phyloP scores from a whole-genome alignment of 2,329 filamentous ascomycete species.

The Beauveria bassiana region DNA sequence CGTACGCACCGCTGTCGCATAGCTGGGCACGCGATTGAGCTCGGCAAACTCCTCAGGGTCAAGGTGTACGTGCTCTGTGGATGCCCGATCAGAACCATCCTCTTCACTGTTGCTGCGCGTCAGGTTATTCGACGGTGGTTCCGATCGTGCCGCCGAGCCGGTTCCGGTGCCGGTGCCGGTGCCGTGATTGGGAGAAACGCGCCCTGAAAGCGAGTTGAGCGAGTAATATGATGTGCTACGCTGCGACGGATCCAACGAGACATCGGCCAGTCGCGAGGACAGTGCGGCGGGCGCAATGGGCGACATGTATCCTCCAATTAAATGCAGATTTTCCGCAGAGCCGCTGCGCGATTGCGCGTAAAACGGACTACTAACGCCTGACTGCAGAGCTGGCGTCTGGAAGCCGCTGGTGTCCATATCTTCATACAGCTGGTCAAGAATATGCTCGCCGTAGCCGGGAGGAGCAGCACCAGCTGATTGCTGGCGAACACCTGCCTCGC shows the following conservation, averaged over 20 bases:
- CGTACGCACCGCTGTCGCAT: slow-evolving; percentile 63
- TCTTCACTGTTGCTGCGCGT: slow-evolving; percentile 48
- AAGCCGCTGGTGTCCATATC: slow-evolving; percentile 77
- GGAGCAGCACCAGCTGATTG: slow-evolving; percentile 64
- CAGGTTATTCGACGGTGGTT: slow-evolving; percentile 35
- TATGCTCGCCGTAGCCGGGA: slow-evolving; percentile 86
- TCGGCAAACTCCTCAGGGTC: slow-evolving; percentile 54
- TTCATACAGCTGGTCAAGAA: slow-evolving; percentile 83
- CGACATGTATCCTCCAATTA: slow-evolving; percentile 28
- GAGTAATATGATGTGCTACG: slow-evolving; percentile 40
- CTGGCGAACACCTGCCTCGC: slow-evolving; percentile 37
- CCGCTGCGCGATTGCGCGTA: slow-evolving; percentile 63
- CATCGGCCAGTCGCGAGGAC: slow-evolving; percentile 62
- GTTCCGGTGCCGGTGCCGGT: slow-evolving; percentile 14
- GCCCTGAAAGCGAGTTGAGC: slow-evolving; percentile 34
- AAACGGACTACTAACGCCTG: slow-evolving; percentile 75
- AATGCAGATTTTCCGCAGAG: slow-evolving; percentile 71
- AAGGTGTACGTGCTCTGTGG: slow-evolving; percentile 49
- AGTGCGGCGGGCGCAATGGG: slow-evolving; percentile 42
- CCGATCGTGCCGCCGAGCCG: slow-evolving; percentile 27
- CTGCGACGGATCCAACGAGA: slow-evolving; percentile 44
- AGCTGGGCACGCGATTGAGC: slow-evolving; percentile 68
- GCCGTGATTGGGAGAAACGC: slow-evolving; percentile 33
- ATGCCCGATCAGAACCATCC: slow-evolving; percentile 43
- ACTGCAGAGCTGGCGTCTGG: slow-evolving; percentile 59